Percentiles rank a stretch among this genome's conserved stretches.
These are phyloP conservation scores for Sphaerulina populicola DNA, from an alignment of 2,329 filamentous ascomycete genomes.

Conservation along the genomic window DNA sequence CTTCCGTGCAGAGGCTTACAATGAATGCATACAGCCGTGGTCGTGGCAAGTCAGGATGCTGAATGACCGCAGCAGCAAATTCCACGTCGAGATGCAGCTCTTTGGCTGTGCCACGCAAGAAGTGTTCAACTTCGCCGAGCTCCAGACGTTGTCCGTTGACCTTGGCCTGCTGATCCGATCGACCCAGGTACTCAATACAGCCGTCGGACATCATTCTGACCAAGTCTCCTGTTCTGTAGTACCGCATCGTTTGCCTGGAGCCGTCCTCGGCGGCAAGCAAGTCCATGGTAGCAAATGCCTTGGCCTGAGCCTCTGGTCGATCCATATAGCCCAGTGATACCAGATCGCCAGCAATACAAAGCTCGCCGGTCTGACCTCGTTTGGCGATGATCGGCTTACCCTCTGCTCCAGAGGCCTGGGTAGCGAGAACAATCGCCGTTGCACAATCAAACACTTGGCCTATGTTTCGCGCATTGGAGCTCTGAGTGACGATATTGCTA, in stretches of 20 bases:
- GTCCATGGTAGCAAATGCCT: conserved; percentile 1
- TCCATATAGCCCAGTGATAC: conserved; percentile 5
- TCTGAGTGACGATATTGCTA: not conserved
- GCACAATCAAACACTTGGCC: conserved; percentile 18
- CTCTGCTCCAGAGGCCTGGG: not conserved
- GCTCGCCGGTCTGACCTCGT: conserved; percentile 4
- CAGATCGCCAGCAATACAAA: conserved; percentile 6
- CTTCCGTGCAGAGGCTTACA: not conserved
- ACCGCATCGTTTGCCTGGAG: not conserved
- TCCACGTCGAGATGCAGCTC: not conserved
- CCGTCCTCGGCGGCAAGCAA: not conserved
- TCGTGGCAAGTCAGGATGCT: not conserved
- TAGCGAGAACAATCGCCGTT: not conserved
- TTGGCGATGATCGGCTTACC: conserved; percentile 3
- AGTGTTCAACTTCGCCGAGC: conserved; percentile 10
- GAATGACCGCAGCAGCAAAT: not conserved
- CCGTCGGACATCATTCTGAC: conserved; percentile 33
- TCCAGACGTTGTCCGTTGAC: conserved; percentile 34
- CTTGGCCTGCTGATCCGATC: conserved; percentile 63
- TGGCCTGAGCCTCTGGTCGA: conserved; percentile 3
- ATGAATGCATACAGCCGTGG: not conserved
- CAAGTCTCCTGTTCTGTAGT: conserved; percentile 23
- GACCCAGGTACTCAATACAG: conserved; percentile 17
- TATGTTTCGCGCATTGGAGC: not conserved
- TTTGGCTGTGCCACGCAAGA: not conserved